Base-by-base conservation (phyloP, 2,329 filamentous ascomycete genomes). In the Alternaria metachromatica region DNA sequence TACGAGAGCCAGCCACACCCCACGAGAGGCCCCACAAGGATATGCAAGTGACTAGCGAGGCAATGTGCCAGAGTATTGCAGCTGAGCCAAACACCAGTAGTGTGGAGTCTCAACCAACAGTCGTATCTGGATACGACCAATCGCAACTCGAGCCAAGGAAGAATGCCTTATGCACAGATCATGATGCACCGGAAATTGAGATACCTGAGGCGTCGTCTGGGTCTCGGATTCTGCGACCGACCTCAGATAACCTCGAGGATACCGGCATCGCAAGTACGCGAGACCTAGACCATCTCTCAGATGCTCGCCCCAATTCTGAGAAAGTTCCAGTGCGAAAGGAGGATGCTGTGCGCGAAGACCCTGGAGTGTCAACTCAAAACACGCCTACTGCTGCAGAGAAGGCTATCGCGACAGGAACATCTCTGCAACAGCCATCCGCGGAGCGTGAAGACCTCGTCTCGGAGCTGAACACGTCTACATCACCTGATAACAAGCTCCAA, bases 21-120 rank as follows among this genome's bases (percentile, higher is more conserved):
- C 48, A 59, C 20, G 23, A 58, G 21, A 13, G 48, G 60, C 41
- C 43, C 55, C 60, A 59, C 55, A 37, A 23, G 41, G 30, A 48
- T 44, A 49, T 21, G 45, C 56, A 41, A 10, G 23, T 30, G 9
- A 62, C 41, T 49, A 51, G 49, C 28, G 51, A 44, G 46, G 49
- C 23, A 49, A 26, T 25, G 30, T 46, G 50, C 46, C 55, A 49
- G 20, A 28, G 18, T n/a, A 33, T 48, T 25, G 43, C 23, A 30
- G 51, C 37, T 51, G 21, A 43, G 21, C 48, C 30, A 37, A 28
- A 25, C 30, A 49, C 18, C 5, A 25, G 18, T 23, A 15, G 13
- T 25, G 43, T 49, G 58, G 53, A 51, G n/a, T 28, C 45, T 20
- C 44, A 23, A 21, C n/a, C 30, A 55, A 13, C 20, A 13, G 28